Base-by-base conservation (phyloP, 148 eudicot genomes). In the Spergularia marina region DNA sequence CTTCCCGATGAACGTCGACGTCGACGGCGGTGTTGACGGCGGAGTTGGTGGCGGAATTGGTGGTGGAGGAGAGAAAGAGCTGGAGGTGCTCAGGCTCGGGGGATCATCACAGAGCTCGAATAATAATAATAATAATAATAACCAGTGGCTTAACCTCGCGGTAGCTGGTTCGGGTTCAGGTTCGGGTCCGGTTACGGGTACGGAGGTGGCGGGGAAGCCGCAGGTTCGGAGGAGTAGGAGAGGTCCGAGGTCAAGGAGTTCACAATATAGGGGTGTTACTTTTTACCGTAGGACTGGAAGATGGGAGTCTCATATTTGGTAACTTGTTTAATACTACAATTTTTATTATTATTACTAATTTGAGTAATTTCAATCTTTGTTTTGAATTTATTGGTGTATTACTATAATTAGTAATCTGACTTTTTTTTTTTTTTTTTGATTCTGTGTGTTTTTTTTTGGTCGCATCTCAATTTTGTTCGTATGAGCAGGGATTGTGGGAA, bases 251-350 rank as follows among this genome's bases (percentile, higher is more conserved):
- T 93, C 98, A 12, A 59, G 92, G 77, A 93, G 98, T 79, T 93
- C 98, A 25, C 96, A 93, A 85, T 93, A 93, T 64, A 82, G 98
- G 6, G 98, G 98, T 4, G 98, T 93, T 58, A 93, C 98, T 51
- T 93, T 93, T 81, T 93, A 93, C 77, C 85, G 98, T 44, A 79
- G 98, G 57, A 93, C 98, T 65, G 98, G 98, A 10, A 81, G 98
- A 65, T 93, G 98, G 98, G 98, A 93, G 82, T 91, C 98, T 36
- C 98, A 93, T 77, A 93, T 93, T 79, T 93, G 98, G 98, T 89
- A 85, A 49, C 20, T 34, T 2, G 51, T 25, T 13, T 59, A 23
- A 23, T 23, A 23, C 25, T 0, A 23, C 1, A 0, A 23, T 10
- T 18, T 6, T 13, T 15, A 6, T 34, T 23, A 4, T 49, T 34